Evolutionary conservation across 148 eudicot genomes (phyloP).

Genomic region (Drosera capensis): DNA sequence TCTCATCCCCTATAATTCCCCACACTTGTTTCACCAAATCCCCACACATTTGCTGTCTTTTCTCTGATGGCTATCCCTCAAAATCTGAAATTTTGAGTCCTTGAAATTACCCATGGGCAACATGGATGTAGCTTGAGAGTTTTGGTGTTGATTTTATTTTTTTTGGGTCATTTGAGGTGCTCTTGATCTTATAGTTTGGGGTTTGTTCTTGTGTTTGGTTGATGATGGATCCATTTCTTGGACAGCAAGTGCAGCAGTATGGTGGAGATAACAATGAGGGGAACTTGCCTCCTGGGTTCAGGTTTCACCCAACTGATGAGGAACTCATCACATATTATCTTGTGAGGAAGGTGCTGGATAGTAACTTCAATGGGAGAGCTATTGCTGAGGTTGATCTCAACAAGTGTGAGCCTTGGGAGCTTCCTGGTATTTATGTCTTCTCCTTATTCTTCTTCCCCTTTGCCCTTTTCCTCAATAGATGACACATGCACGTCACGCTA

Average conservation of each 20-base stretch:
- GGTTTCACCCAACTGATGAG: slow-evolving; percentile 94
- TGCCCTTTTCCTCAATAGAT: no score
- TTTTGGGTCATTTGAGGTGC: no score
- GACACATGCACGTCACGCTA: no score
- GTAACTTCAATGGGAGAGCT: slow-evolving; percentile 54
- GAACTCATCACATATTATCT: slow-evolving; percentile 84
- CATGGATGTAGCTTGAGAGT: no score
- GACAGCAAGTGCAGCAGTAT: not conserved
- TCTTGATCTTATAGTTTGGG: no score
- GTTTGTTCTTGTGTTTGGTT: not conserved
- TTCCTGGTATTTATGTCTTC: slow-evolving; percentile 40
- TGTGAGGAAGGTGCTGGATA: slow-evolving; percentile 69
- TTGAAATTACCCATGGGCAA: no score
- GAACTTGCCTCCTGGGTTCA: slow-evolving; percentile 66
- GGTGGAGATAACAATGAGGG: slow-evolving; percentile 19
- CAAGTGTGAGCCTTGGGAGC: slow-evolving; percentile 97
- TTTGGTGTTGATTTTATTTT: no score
- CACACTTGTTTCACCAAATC: slow-evolving; percentile 11
- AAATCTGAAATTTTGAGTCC: not conserved
- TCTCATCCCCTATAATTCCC: not conserved
- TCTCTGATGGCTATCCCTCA: not conserved
- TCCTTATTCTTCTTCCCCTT: not conserved
- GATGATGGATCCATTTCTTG: slow-evolving; percentile 8
- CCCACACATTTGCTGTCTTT: not conserved
- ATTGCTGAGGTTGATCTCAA: slow-evolving; percentile 95